Evolutionary conservation across 371 early-diverging fungal species (phyloP), one percentile per base, ranked within the genome.

Genomic region (Mortierella sp.): DNA sequence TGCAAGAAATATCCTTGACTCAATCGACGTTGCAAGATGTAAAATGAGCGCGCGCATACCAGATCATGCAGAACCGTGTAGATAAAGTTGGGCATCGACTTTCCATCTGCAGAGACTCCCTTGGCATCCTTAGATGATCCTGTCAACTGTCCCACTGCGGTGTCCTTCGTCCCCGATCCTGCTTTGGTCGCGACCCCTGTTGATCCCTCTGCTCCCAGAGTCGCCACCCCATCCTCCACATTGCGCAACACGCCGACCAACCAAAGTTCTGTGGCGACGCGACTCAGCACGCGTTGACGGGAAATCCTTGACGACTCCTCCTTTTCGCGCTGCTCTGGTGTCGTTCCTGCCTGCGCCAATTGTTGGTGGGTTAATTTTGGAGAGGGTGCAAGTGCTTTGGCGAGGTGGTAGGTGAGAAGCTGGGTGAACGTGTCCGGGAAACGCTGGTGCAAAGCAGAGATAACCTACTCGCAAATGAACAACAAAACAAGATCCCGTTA

Each of bases 401-500:
- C 82, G 22, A 97, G 67, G 13, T 87, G 87, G 31, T 89, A 86
- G 0, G 93, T 90, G 48, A 98, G 85, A 43, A 92, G 80, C 1
- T 89, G 86, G 0, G 95, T 92, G 74, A 98, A 98, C 10, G 91
- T 89, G 47, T 91, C 92, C 0, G 95, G 92, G 86, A 97, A 98
- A 11, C 98, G 91, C 79, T 94, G 94, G 81, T 99, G 98, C n/a
- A 98, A 85, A 1, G 95, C 92, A 13, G 96, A 95, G 34, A 94
- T 86, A 40, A 97, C 91, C 93, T 93, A 69, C 9, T n/a, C n/a
- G n/a, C n/a, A n/a, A 43, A 7, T 19, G 6, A 40, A 37, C 26
- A 44, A 72, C 10, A 43, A 31, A 52, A 40, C 24, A 55, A 66
- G 11, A 22, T 1, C 50, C 43, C 22, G 9, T 61, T 9, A 61